Conservation (phyloP, 2,329 filamentous ascomycete genomes). For the Ceratocystis cacaofunesta region DNA sequence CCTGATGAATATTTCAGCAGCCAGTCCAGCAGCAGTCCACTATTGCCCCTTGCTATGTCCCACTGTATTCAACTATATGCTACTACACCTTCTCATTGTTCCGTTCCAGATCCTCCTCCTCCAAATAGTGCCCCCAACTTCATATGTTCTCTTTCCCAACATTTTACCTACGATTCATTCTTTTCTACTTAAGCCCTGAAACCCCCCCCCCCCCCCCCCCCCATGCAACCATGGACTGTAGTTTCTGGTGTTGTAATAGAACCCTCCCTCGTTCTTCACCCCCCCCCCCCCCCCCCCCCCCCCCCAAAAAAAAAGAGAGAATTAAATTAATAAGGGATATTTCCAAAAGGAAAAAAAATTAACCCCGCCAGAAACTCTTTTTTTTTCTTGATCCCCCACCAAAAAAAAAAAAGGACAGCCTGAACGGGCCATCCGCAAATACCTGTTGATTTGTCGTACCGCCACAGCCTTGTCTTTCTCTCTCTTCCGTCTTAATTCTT, state of each 20-base stretch:
- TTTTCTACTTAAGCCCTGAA: slow-evolving; percentile 11
- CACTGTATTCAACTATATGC: neutral
- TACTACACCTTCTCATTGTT: neutral
- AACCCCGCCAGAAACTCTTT: slow-evolving; percentile 1
- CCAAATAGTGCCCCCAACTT: neutral
- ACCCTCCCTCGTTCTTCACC: too few species aligned
- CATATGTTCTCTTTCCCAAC: slow-evolving; percentile 1
- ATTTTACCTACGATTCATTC: slow-evolving; percentile 1
- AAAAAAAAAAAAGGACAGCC: neutral
- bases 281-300: too few species aligned
- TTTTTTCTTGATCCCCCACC: neutral
- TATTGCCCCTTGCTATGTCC: neutral
- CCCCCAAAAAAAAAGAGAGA: neutral
- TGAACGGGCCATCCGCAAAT: neutral
- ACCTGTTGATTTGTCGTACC: slow-evolving; percentile 6
- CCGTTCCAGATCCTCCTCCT: neutral
- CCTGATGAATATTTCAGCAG: too few species aligned
- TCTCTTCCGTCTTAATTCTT: neutral
- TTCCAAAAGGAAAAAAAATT: neutral
- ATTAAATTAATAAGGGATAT: neutral
- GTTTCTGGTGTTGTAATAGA: too few species aligned
- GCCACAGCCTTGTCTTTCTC: slow-evolving; percentile 3
- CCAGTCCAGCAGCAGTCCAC: neutral
- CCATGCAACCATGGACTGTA: too few species aligned
- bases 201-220: neutral